Evolutionary conservation across 1,139 yeast species (phyloP), one percentile per base, ranked within the genome.

Genomic region (Suhomyces bribrorum): DNA sequence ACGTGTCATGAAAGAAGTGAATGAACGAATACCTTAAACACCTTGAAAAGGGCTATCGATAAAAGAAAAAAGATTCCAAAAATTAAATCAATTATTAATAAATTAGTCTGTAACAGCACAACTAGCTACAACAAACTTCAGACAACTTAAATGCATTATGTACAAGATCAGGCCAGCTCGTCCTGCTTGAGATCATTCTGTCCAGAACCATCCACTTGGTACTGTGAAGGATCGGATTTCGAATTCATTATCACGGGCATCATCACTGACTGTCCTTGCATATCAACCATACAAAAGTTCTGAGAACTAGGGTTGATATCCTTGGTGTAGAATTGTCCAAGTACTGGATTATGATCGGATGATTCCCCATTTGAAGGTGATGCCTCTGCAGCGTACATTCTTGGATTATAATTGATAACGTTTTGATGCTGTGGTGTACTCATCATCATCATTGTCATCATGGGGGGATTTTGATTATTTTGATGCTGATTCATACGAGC

Each of bases 391-490:
- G 40, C 26, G 26, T 42, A 45, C 17, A 43, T 32, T 12, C 31
- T 43, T 7, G 48, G 44, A n/a, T 41, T 41, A 30, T 50, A 50
- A 32, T 46, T 45, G 22, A 45, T 38, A 16, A 48, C 40, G 25
- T 45, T 47, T 36, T 47, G 52, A 47, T 66, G 75, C 41, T 66
- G 75, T 5, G 76, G 75, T 2, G 77, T 69, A 37, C 75, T 69
- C 73, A 70, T 69, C 62, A 65, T 61, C 68, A 66, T 64, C 61
- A 63, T 59, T 56, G 55, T 51, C 48, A 49, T 49, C 28, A 41
- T 33, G 22, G 37, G 46, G 25, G 26, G 39, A n/a, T 40, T 45
- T 4, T 25, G 41, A 12, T 36, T 36, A 7, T 37, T 41, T 16
- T 33, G 46, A 26, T 29, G 48, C 15, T 47, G 56, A 13, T 40